Conservation (phyloP, 345 rosid species). For the Raphanus sativus region DNA sequence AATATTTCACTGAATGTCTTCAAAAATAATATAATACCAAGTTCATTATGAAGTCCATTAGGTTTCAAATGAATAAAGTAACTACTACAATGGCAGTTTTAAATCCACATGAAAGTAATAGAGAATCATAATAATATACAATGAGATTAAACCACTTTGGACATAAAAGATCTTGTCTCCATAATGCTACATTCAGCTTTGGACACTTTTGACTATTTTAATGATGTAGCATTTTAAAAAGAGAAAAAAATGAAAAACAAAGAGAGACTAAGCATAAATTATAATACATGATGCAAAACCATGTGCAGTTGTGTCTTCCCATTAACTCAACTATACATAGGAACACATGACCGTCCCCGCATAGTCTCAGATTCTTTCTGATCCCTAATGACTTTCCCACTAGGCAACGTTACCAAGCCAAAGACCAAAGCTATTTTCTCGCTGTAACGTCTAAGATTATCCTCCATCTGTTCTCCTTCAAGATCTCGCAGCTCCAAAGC, state of each 20-base stretch:
- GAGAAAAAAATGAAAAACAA: neutral
- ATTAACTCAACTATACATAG: slow-evolving; percentile 13
- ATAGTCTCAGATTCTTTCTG: slow-evolving; percentile 63
- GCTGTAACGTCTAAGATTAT: slow-evolving; percentile 58
- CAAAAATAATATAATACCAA: neutral
- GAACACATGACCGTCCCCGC: slow-evolving; percentile 64
- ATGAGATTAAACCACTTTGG: slow-evolving; percentile 38
- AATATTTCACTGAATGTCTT: neutral
- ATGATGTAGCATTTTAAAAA: neutral
- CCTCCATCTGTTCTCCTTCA: slow-evolving; percentile 70
- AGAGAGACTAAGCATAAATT: neutral
- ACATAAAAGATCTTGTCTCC: slow-evolving; percentile 37
- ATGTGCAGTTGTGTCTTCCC: slow-evolving; percentile 39
- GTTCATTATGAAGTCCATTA: slow-evolving; percentile 26
- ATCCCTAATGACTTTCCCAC: slow-evolving; percentile 50
- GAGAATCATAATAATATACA: neutral
- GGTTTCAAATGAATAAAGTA: slow-evolving; percentile 11
- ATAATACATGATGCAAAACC: slow-evolving; percentile 23
- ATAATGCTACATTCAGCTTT: slow-evolving; percentile 39
- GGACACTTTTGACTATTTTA: slow-evolving; percentile 26
- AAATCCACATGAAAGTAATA: slow-evolving; percentile 7
- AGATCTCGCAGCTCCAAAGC: slow-evolving; percentile 46
- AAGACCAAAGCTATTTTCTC: slow-evolving; percentile 62
- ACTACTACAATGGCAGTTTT: slow-evolving; percentile 29
- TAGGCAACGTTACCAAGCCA: slow-evolving; percentile 46